These are phyloP conservation scores for Pistacia vera DNA, from an alignment of 345 rosid genomes.

Conservation along the genomic window DNA sequence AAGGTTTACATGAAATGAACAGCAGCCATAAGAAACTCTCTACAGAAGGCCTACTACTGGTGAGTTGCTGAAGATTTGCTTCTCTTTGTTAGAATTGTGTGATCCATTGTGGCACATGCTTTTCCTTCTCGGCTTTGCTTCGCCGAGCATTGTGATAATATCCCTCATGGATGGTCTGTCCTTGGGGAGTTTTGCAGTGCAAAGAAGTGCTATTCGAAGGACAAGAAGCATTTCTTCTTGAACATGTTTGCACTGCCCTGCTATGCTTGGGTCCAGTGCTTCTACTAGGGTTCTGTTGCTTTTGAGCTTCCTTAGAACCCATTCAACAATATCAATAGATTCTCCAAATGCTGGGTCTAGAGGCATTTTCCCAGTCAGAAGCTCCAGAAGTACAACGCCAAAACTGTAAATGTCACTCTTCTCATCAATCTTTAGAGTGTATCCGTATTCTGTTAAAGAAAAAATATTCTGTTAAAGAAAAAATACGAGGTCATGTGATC, in stretches of 20 bases:
- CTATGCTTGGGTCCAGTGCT: conserved; percentile 68
- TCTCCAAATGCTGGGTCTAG: conserved; percentile 80
- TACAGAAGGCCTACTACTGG: conserved; percentile 60
- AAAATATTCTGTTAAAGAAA: conserved; percentile 56
- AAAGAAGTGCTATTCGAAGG: conserved; percentile 68
- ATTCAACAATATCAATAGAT: conserved; percentile 65
- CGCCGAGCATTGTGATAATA: conserved; percentile 75
- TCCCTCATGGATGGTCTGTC: conserved; percentile 91
- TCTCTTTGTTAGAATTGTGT: conserved; percentile 43
- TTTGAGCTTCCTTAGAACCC: conserved; percentile 59
- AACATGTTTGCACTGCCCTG: conserved; percentile 77
- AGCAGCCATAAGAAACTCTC: conserved; percentile 12
- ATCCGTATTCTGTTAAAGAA: conserved; percentile 69
- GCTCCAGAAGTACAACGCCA: conserved; percentile 80
- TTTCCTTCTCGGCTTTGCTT: conserved; percentile 88
- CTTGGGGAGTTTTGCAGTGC: conserved; percentile 80
- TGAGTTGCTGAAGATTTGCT: conserved; percentile 59
- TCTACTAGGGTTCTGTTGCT: conserved; percentile 51
- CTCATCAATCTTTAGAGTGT: conserved; percentile 80
- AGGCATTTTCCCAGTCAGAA: conserved; percentile 81
- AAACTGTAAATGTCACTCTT: conserved; percentile 88
- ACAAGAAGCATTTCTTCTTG: conserved; percentile 87
- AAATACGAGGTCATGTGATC: background rate
- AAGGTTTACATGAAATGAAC: conserved; percentile 22
- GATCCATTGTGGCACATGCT: conserved; percentile 53